phyloP scores from a whole-genome alignment of 805 yeast species.

The Brettanomyces bruxellensis region DNA sequence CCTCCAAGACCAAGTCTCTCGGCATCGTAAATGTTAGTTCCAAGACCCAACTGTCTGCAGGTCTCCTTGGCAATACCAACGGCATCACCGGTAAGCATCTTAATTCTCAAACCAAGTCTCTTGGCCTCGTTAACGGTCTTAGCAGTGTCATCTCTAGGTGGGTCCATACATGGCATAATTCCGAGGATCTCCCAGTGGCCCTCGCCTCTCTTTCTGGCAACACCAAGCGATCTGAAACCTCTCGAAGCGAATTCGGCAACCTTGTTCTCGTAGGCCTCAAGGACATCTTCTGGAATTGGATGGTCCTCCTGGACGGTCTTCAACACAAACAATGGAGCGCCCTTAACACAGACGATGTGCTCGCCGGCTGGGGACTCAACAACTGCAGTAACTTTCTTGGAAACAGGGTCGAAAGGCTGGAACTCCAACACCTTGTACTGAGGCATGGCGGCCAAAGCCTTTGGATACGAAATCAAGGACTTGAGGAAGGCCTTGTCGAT shows the following conservation, averaged over 20 bases:
- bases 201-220: conserved; percentile 96
- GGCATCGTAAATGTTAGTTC: conserved; percentile 92
- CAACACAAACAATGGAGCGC: conserved; percentile 94
- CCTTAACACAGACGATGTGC: conserved; percentile 90
- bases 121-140: conserved; percentile 87
- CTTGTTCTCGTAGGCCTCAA: conserved; percentile 90
- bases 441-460: conserved; percentile 83
- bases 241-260: conserved; percentile 96
- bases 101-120: conserved; percentile 82
- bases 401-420: conserved; percentile 96
- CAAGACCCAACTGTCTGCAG: conserved; percentile 92
- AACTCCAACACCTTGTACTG: conserved; percentile 90
- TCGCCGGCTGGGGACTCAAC: conserved; percentile 95
- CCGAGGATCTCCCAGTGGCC: conserved; percentile 97
- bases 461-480: conserved; percentile 74
- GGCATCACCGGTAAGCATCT: conserved; percentile 98
- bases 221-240: conserved; percentile 98
- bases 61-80: conserved; percentile 98
- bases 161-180: conserved; percentile 98
- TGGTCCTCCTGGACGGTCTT: conserved; percentile 95
- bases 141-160: conserved; percentile 97
- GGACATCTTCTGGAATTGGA: conserved; percentile 87
- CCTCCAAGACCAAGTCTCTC: conserved; percentile 94
- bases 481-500: conserved; percentile 89
- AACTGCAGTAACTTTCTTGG: conserved; percentile 89